Evolutionary conservation across 345 rosid species (phyloP).

Genomic region (Geranium brycei): DNA sequence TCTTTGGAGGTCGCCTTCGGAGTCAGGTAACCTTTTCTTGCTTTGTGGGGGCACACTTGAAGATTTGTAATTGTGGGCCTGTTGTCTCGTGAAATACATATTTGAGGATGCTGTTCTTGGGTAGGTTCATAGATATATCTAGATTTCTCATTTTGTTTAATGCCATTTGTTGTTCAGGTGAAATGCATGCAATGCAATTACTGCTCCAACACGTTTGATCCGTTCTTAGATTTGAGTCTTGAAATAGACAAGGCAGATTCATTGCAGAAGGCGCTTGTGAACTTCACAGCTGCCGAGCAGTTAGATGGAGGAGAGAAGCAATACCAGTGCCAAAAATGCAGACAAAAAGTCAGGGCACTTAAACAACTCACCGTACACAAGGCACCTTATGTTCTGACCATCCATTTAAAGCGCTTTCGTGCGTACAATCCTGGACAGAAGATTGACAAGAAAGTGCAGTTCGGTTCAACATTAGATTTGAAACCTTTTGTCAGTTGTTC

Average conservation of each 20-base stretch:
- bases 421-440: constrained; percentile 63
- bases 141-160: too few species aligned
- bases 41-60: background rate
- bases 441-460: constrained; percentile 60
- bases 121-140: background rate
- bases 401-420: constrained; percentile 86
- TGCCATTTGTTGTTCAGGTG: constrained; percentile 9
- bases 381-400: constrained; percentile 69
- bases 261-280: constrained; percentile 51
- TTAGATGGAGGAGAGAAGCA: constrained; percentile 87
- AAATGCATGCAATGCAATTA: constrained; percentile 65
- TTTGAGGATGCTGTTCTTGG: background rate
- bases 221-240: constrained; percentile 83
- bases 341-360: constrained; percentile 70
- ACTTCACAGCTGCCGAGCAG: constrained; percentile 63
- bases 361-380: constrained; percentile 81
- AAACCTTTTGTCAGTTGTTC: constrained; percentile 70
- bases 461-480: constrained; percentile 55
- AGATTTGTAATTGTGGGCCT: background rate
- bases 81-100: too few species aligned
- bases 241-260: constrained; percentile 77
- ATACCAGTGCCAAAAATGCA: constrained; percentile 80
- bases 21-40: constrained; percentile 52
- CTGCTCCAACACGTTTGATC: constrained; percentile 78
- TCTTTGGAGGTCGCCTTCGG: constrained; percentile 85